phyloP scores from a whole-genome alignment of 495 filamentous ascomycete species.

The Annulohypoxylon nitens region DNA sequence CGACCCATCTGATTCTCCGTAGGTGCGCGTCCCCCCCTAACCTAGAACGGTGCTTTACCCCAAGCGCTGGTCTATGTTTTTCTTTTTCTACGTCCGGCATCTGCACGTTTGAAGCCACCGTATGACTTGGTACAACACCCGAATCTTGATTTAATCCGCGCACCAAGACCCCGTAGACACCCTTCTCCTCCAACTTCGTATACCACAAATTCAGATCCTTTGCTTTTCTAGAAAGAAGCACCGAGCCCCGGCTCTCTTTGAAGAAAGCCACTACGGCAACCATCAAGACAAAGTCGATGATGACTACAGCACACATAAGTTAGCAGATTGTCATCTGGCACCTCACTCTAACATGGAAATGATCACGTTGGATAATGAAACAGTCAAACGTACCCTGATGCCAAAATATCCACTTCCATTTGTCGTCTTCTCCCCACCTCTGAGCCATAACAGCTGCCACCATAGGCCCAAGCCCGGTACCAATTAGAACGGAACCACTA shows the following conservation, averaged over 20 bases:
- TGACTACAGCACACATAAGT: slow-evolving; percentile 58
- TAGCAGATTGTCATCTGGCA: not conserved
- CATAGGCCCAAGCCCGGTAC: slow-evolving; percentile 85
- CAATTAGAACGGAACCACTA: slow-evolving; percentile 78
- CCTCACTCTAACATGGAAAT: not conserved
- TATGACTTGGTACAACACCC: not conserved
- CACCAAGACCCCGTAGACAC: slow-evolving; percentile 72
- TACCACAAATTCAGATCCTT: slow-evolving; percentile 82
- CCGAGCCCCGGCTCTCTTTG: slow-evolving; percentile 85
- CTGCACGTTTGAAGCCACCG: not conserved
- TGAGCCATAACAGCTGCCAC: slow-evolving; percentile 77
- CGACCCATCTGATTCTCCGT: slow-evolving; percentile 83
- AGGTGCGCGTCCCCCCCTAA: slow-evolving; percentile 39
- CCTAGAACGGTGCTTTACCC: slow-evolving; percentile 49
- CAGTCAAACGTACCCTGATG: slow-evolving; percentile 36
- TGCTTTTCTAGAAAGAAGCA: slow-evolving; percentile 84
- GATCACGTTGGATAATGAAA: not conserved
- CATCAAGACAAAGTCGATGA: slow-evolving; percentile 74
- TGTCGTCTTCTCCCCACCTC: slow-evolving; percentile 53
- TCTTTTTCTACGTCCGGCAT: slow-evolving; percentile 53
- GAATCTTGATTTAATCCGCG: slow-evolving; percentile 13
- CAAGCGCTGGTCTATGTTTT: slow-evolving; percentile 30
- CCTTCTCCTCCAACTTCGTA: slow-evolving; percentile 74
- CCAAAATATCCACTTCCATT: slow-evolving; percentile 88
- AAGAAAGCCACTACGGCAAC: slow-evolving; percentile 73